Evolutionary conservation across 2,329 filamentous ascomycete species (phyloP).

Genomic region (Clathrospora elynae): DNA sequence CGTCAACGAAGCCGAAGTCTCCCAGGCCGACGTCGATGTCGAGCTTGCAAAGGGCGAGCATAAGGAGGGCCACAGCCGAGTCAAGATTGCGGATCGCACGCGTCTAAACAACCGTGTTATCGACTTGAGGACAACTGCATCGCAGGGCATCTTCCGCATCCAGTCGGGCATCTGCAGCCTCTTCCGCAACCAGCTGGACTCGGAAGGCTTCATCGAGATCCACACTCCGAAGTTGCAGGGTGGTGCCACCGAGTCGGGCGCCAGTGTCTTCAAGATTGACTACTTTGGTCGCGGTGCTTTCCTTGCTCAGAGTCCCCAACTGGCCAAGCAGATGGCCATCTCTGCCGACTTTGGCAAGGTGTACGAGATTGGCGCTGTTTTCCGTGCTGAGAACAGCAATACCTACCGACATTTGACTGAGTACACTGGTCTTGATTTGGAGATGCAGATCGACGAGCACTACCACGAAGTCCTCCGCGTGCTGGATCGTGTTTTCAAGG

Average conservation of each 20-base stretch:
- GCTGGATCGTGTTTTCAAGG: conserved; percentile 80
- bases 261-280: conserved; percentile 88
- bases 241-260: conserved; percentile 86
- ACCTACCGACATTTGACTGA: conserved; percentile 93
- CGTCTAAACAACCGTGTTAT: conserved; percentile 80
- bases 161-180: conserved; percentile 79
- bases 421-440: conserved; percentile 89
- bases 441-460: conserved; percentile 88
- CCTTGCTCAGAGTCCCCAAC: conserved; percentile 86
- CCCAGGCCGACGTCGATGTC: conserved; percentile 60
- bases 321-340: conserved; percentile 92
- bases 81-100: conserved; percentile 71
- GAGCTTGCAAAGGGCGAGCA: conserved; percentile 57
- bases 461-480: conserved; percentile 85
- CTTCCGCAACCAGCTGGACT: conserved; percentile 77
- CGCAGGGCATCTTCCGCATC: conserved; percentile 86
- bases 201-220: conserved; percentile 84
- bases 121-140: conserved; percentile 82
- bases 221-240: conserved; percentile 92
- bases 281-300: conserved; percentile 90
- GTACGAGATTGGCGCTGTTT: conserved; percentile 88
- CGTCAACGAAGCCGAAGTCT: conserved; percentile 71
- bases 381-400: conserved; percentile 94
- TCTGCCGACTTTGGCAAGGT: conserved; percentile 87
- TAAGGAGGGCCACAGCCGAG: conserved; percentile 61